Percentiles rank a stretch among this genome's conserved stretches.
Conservation (phyloP, 1,139 yeast genomes). For the Suhomyces atakaporum region DNA sequence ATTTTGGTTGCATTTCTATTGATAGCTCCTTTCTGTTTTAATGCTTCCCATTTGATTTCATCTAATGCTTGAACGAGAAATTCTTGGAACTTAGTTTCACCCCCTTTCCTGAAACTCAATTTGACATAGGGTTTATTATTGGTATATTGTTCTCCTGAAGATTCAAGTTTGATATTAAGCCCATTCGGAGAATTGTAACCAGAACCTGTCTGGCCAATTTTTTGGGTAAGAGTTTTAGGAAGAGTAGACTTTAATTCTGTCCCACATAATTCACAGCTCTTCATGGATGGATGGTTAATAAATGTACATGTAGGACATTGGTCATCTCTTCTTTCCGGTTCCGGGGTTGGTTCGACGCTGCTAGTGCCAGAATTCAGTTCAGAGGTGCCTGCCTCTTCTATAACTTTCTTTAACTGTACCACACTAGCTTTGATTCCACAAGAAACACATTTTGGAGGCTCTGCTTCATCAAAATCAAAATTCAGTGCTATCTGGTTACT, state of each 20-base stretch:
- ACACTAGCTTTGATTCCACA: slow-evolving; percentile 62
- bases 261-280: slow-evolving; percentile 87
- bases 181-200: slow-evolving; percentile 9
- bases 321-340: slow-evolving; percentile 30
- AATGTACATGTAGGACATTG: slow-evolving; percentile 85
- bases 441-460: slow-evolving; percentile 62
- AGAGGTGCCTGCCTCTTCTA: slow-evolving; percentile 1
- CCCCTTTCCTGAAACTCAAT: slow-evolving; percentile 64
- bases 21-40: slow-evolving; percentile 38
- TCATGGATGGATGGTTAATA: slow-evolving; percentile 76
- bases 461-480: slow-evolving; percentile 32
- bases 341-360: slow-evolving; percentile 6
- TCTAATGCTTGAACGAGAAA: slow-evolving; percentile 47
- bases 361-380: slow-evolving; percentile 5
- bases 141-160: slow-evolving; percentile 34
- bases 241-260: slow-evolving; percentile 42
- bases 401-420: slow-evolving; percentile 2
- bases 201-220: slow-evolving; percentile 3
- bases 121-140: slow-evolving; percentile 46
- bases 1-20: slow-evolving; percentile 41
- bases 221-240: slow-evolving; percentile 17
- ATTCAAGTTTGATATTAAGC: slow-evolving; percentile 30
- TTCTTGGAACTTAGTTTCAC: slow-evolving; percentile 50
- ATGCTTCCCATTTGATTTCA: slow-evolving; percentile 46
- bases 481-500: slow-evolving; percentile 52